A percentile compares a stretch with the other conserved stretches of the same genome.
Conservation (phyloP, 106 monocot species). For the Xerophyta viscosa region DNA sequence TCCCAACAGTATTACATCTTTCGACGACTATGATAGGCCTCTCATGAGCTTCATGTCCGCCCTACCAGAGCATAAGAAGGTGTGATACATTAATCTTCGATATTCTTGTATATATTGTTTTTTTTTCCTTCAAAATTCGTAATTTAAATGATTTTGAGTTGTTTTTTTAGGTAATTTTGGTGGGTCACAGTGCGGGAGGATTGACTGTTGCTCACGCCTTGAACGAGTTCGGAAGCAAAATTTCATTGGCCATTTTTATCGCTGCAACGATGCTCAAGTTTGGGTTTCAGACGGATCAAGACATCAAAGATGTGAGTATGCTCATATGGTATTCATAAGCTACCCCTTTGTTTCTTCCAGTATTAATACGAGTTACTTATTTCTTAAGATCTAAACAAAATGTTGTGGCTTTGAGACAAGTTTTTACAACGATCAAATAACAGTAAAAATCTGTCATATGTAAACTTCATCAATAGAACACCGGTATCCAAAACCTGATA, state of each 20-base stretch:
- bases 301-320: slow-evolving; percentile 22
- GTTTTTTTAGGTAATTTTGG: slow-evolving; percentile 17
- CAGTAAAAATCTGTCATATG: too few relatives aligned
- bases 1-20: slow-evolving; percentile 13
- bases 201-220: slow-evolving; percentile 20
- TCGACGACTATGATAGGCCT: slow-evolving; percentile 37
- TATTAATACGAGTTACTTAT: too few relatives aligned
- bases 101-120: too few relatives aligned
- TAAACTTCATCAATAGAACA: too few relatives aligned
- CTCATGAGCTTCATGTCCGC: slow-evolving; percentile 29
- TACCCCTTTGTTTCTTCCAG: too few relatives aligned
- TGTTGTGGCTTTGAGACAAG: too few relatives aligned
- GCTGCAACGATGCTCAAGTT: slow-evolving; percentile 35
- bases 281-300: slow-evolving; percentile 26
- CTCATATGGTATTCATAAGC: too few relatives aligned
- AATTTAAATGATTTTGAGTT: too few relatives aligned
- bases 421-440: too few relatives aligned
- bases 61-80: slow-evolving; percentile 25
- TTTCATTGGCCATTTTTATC: slow-evolving; percentile 29
- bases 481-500: too few relatives aligned
- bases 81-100: not conserved
- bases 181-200: slow-evolving; percentile 34
- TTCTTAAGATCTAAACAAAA: too few relatives aligned
- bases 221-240: slow-evolving; percentile 20
- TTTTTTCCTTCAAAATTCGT: too few relatives aligned